These are phyloP conservation scores for Tillandsia leiboldiana DNA, from an alignment of 176 grass and related monocot species.

Conservation along the genomic window DNA sequence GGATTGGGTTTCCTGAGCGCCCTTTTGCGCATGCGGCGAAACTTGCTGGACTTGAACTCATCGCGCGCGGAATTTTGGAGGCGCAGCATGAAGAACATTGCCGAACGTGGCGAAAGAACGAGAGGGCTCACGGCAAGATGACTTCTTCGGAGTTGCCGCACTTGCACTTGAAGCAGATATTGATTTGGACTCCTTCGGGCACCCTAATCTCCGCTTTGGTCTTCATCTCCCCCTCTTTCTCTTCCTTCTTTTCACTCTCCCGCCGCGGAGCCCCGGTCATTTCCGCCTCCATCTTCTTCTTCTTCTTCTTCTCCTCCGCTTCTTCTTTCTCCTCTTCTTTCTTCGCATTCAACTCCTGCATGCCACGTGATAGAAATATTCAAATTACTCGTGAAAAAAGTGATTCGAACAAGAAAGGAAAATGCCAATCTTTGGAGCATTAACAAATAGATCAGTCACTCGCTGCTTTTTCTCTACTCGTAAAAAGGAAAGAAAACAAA, in stretches of 20 bases:
- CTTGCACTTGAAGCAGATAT: slow-evolving; percentile 7
- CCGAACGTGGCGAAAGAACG: too few species aligned
- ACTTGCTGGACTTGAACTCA: slow-evolving; percentile 78
- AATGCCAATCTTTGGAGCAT: too few species aligned
- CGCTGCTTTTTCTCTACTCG: too few species aligned
- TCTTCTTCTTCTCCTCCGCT: too few species aligned
- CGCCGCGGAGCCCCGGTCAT: not conserved
- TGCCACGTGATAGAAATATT: too few species aligned
- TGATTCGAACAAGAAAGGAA: too few species aligned
- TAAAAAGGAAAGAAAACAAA: too few species aligned
- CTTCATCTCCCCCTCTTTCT: not conserved
- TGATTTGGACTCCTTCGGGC: not conserved
- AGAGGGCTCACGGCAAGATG: not conserved
- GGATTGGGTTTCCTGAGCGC: slow-evolving; percentile 13
- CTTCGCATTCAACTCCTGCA: too few species aligned
- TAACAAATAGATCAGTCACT: too few species aligned
- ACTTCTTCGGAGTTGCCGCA: slow-evolving; percentile 5
- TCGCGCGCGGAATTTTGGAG: slow-evolving; percentile 86
- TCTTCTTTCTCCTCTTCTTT: too few species aligned
- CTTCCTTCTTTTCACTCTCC: not conserved
- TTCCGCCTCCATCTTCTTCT: not conserved
- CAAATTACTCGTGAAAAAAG: too few species aligned
- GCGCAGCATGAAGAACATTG: slow-evolving; percentile 60
- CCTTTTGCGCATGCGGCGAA: slow-evolving; percentile 76
- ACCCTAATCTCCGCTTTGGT: not conserved